Conservation (phyloP, 495 filamentous ascomycete species). For the Usnea hakonensis region DNA sequence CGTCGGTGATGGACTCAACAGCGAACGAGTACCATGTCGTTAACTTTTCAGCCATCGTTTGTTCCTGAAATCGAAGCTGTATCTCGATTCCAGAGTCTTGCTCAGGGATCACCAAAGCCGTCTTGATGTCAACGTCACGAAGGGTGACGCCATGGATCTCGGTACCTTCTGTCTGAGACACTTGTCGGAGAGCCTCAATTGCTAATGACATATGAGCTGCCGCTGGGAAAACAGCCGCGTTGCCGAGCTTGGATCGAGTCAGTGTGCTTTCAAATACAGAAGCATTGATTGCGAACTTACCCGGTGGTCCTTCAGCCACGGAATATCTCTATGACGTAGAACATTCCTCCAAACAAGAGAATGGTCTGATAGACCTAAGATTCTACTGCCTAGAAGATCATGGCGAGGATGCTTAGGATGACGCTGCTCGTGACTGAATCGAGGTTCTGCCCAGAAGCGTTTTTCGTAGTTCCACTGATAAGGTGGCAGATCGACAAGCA, state of each 20-base stretch:
- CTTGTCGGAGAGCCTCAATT: conserved; percentile 44
- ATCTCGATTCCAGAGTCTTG: neutral
- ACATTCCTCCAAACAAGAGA: conserved; percentile 31
- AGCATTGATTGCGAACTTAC: too few relatives aligned
- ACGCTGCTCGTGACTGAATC: conserved; percentile 27
- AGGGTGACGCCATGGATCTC: neutral
- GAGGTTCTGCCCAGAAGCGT: conserved; percentile 31
- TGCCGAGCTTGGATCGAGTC: too few relatives aligned
- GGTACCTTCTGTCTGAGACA: neutral
- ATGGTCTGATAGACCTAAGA: conserved; percentile 21
- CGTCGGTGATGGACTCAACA: neutral
- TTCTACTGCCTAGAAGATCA: conserved; percentile 29
- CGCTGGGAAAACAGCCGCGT: conserved; percentile 41
- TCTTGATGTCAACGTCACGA: neutral
- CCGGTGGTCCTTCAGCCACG: conserved; percentile 19
- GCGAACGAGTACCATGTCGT: conserved; percentile 1
- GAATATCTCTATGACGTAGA: conserved; percentile 20
- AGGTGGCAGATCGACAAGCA: conserved; percentile 29
- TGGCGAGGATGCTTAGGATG: conserved; percentile 19
- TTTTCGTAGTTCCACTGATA: conserved; percentile 34
- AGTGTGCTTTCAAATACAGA: too few relatives aligned
- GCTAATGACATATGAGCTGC: conserved; percentile 53
- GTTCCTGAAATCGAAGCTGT: too few relatives aligned
- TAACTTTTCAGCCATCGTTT: too few relatives aligned
- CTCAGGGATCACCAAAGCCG: neutral